These are phyloP conservation scores for Pseudonitzschia multistriata DNA, from an alignment of 108 stramenopile species.

Conservation along the genomic window DNA sequence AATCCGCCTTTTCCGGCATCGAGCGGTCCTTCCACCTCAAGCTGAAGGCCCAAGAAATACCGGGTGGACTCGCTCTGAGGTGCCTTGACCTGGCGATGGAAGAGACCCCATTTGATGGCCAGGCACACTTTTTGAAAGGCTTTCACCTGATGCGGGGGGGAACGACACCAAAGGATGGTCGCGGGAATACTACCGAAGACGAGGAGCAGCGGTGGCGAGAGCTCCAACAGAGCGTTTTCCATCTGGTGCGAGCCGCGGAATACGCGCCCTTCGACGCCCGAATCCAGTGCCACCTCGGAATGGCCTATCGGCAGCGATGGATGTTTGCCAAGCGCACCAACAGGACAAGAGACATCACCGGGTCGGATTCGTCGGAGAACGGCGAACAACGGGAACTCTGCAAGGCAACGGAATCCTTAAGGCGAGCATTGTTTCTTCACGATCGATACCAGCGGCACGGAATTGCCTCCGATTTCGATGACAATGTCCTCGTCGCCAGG, in stretches of 20 bases:
- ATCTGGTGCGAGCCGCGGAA: background rate
- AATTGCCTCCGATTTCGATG: background rate
- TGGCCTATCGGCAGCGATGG: slow-evolving; percentile 1
- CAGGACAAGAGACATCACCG: background rate
- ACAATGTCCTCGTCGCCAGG: background rate
- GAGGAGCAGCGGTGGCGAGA: background rate
- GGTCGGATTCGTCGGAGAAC: background rate
- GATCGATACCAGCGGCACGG: background rate
- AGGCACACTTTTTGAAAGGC: background rate
- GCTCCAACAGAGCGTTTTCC: background rate
- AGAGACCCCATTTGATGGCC: background rate
- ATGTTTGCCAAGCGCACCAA: background rate
- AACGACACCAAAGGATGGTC: background rate
- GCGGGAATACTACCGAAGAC: background rate
- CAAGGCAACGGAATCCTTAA: background rate
- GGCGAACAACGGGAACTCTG: background rate
- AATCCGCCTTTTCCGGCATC: background rate
- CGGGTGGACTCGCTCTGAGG: background rate
- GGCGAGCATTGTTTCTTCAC: background rate
- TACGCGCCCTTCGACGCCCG: background rate
- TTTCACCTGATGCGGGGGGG: background rate
- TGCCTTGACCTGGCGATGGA: background rate
- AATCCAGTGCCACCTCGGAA: background rate
- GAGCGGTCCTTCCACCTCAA: slow-evolving; percentile 6
- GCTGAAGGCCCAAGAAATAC: background rate